Evolutionary conservation across 768 basidiomycete genomes (phyloP).

Genomic region (Hericium erinaceus): DNA sequence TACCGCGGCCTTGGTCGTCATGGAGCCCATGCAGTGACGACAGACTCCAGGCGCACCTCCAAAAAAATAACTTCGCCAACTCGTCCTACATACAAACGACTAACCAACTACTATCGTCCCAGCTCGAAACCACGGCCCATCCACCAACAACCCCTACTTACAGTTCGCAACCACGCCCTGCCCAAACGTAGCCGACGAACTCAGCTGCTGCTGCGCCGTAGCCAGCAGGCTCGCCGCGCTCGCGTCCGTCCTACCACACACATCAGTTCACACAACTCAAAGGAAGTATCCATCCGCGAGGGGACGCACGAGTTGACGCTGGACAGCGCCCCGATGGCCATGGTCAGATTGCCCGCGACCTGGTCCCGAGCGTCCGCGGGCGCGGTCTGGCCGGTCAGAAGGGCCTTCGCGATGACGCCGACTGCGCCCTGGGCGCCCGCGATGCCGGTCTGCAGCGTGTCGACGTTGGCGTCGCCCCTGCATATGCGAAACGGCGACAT

Average conservation of each 20-base stretch:
- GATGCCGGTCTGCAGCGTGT: background rate
- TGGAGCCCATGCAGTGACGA: too few species aligned
- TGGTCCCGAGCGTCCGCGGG: background rate
- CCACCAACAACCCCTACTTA: background rate
- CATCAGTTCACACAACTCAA: too few species aligned
- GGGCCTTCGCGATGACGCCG: background rate
- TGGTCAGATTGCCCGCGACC: background rate
- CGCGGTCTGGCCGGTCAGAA: background rate
- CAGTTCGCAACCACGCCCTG: background rate
- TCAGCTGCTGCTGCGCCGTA: background rate
- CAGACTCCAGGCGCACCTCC: too few species aligned
- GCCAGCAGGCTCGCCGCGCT: background rate
- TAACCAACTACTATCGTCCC: too few species aligned
- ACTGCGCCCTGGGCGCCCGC: background rate
- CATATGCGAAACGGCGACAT: background rate
- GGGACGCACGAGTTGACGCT: background rate
- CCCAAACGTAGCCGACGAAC: background rate
- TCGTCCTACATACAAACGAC: too few species aligned
- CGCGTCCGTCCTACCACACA: background rate
- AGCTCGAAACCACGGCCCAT: too few species aligned
- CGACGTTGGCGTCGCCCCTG: background rate
- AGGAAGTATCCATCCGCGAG: background rate
- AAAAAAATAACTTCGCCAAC: too few species aligned
- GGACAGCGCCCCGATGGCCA: background rate
- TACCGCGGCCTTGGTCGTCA: too few species aligned